phyloP scores from a whole-genome alignment of 805 yeast species.

The Cyberlindnera veronae region DNA sequence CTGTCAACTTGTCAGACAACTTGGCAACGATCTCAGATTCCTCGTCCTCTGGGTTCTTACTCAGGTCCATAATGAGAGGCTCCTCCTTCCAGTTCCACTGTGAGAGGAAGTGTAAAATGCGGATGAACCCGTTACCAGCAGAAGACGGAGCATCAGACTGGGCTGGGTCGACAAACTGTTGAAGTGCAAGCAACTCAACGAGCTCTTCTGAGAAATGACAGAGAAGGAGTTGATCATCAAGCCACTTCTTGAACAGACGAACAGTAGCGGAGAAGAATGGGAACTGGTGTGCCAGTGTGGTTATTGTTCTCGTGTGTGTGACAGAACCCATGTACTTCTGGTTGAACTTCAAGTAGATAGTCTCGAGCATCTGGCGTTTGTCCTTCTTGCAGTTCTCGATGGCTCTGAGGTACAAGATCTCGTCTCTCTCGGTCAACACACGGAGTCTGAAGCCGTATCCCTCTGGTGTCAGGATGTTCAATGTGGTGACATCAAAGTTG shows the following conservation, averaged over 20 bases:
- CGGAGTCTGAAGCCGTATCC: conserved; percentile 84
- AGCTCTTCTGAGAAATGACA: conserved; percentile 74
- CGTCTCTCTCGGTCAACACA: conserved; percentile 82
- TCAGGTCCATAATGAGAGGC: conserved; percentile 75
- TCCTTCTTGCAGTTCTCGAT: conserved; percentile 63
- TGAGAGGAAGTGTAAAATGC: conserved; percentile 66
- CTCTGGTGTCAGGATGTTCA: conserved; percentile 76
- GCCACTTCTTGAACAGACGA: conserved; percentile 85
- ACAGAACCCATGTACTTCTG: conserved; percentile 61
- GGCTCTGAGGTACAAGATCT: conserved; percentile 65
- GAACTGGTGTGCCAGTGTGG: conserved; percentile 65
- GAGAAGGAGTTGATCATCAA: conserved; percentile 74
- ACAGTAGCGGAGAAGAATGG: conserved; percentile 77
- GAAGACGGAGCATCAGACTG: conserved; percentile 84
- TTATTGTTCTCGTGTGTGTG: conserved; percentile 78
- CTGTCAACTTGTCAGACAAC: conserved; percentile 58
- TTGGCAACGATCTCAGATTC: conserved; percentile 38
- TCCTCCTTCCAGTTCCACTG: conserved; percentile 95
- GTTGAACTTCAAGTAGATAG: conserved; percentile 59
- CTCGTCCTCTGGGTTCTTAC: conserved; percentile 43
- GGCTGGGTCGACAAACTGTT: conserved; percentile 81
- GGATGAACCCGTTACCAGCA: conserved; percentile 75
- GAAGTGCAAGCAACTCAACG: conserved; percentile 76
- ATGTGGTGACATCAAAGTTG: conserved; percentile 51
- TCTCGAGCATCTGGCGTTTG: conserved; percentile 53